phyloP scores from a whole-genome alignment of 495 filamentous ascomycete genomes.

The Penicillium flavigenum region DNA sequence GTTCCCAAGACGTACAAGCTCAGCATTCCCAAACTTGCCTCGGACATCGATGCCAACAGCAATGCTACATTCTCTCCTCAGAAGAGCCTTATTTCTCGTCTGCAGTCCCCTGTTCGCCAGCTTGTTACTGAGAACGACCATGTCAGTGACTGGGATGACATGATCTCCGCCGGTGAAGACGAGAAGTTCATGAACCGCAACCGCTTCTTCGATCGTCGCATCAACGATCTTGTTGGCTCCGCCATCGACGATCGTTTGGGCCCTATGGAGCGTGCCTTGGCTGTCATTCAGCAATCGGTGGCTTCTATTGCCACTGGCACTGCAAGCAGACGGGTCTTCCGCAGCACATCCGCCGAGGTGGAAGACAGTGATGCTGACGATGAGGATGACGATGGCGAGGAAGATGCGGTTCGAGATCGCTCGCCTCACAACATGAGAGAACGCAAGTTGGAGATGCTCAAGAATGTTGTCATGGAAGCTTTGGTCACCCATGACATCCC shows the following conservation, averaged over 20 bases:
- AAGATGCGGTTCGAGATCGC: conserved; percentile 48
- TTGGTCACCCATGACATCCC: conserved; percentile 55
- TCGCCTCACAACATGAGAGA: conserved; percentile 67
- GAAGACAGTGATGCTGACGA: conserved; percentile 92
- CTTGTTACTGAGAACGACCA: conserved; percentile 66
- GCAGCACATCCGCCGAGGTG: conserved; percentile 61
- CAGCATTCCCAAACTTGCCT: conserved; percentile 47
- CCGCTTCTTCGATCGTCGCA: conserved; percentile 81
- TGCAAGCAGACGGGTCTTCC: conserved; percentile 39
- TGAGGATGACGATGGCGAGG: conserved; percentile 70
- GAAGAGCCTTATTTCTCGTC: conserved; percentile 35
- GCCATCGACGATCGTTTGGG: conserved; percentile 72
- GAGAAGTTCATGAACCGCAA: conserved; percentile 71
- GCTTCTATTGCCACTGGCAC: conserved; percentile 46
- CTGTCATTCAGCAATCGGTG: conserved; percentile 68
- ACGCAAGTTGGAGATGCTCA: conserved; percentile 80
- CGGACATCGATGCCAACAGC: conserved; percentile 38
- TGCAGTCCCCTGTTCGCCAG: conserved; percentile 60
- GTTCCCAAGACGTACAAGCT: conserved; percentile 49
- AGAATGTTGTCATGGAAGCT: conserved; percentile 74
- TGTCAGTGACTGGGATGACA: conserved; percentile 87
- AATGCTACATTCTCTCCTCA: conserved; percentile 43
- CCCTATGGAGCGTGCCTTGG: conserved; percentile 76
- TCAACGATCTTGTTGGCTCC: conserved; percentile 78
- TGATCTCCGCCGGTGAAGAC: conserved; percentile 78